A percentile compares a stretch with the other conserved stretches of the same genome.
phyloP scores from a whole-genome alignment of 768 basidiomycete species.

The Lactifluus volemus region DNA sequence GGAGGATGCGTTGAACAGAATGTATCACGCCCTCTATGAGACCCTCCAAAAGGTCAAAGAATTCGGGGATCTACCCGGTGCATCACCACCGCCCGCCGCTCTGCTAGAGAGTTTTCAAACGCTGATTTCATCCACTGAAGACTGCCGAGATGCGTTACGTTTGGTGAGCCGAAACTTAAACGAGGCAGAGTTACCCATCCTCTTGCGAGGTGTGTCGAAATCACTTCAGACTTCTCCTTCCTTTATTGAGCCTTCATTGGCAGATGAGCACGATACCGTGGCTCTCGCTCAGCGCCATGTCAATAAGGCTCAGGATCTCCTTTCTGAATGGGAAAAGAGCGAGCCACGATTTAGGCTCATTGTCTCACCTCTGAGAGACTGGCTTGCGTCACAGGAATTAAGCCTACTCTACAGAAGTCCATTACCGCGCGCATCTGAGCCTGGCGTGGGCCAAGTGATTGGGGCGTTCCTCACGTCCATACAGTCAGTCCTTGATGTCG shows the following conservation, averaged over 20 bases:
- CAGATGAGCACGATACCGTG: slow-evolving; percentile 12
- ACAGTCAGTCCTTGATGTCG: slow-evolving; percentile 46
- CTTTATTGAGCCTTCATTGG: neutral
- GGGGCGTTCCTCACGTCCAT: slow-evolving; percentile 55
- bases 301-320: neutral
- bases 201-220: slow-evolving; percentile 7
- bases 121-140: slow-evolving; percentile 4
- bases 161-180: neutral
- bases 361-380: slow-evolving; percentile 26
- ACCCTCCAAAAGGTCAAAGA: slow-evolving; percentile 9
- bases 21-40: slow-evolving; percentile 12
- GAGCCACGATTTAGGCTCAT: slow-evolving; percentile 26
- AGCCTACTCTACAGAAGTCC: neutral
- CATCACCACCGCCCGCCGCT: neutral
- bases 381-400: slow-evolving; percentile 22
- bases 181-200: neutral
- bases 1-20: slow-evolving; percentile 2
- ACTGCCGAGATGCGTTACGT: neutral
- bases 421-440: slow-evolving; percentile 6
- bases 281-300: slow-evolving; percentile 6
- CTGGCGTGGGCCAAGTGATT: slow-evolving; percentile 38
- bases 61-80: neutral
- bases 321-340: slow-evolving; percentile 10
- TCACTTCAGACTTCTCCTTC: neutral
- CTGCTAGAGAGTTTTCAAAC: neutral